Base-by-base conservation (phyloP, 2,329 filamentous ascomycete genomes). In the Alternaria arborescens region DNA sequence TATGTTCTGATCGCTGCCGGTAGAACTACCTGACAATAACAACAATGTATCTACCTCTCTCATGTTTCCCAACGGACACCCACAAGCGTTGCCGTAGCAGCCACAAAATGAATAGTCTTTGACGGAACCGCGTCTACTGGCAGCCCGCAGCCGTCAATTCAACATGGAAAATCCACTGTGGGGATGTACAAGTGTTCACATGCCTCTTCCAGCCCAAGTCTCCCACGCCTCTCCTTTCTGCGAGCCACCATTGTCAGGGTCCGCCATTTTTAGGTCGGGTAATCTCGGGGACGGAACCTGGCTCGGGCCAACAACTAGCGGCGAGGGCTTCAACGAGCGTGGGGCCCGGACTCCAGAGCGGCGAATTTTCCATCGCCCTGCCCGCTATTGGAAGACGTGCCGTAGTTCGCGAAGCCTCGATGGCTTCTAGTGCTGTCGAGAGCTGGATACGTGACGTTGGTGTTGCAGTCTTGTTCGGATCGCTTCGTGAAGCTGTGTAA, bases 21-120 rank as follows among this genome's bases (percentile, higher is more conserved):
- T 8, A 40, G 44, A 14, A 12, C 6, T 34, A 10, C 18, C 14
- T 8, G 20, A 20, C 28, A 14, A 32, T 1, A 30, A 20, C 30
- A 16, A 30, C 16, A 12, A 44, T 43, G 26, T 36, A 14, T 16
- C 12, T 16, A 10, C 30, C 32, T 36, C 32, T 12, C 32, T 36
- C 6, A 14, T 3, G 12, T 12, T 6, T 36, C 8, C 48, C 20
- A 48, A 38, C 46, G 53, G 44, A 54, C 50, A 22, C 56, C 44
- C 57, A 60, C 20, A 56, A 53, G 58, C 61, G 64, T 68, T 71
- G 67, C 67, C 64, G 65, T 67, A 68, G 68, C 67, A 71, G 65
- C 69, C 58, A 65, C 48, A 36, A 40, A 43, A 44, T 57, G 53
- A 53, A 50, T 64, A 59, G 32, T 62, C 55, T 24, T 58, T 61